A percentile compares a stretch with the other conserved stretches of the same genome.
These are phyloP conservation scores for Skeletonema costatum DNA, from an alignment of 108 stramenopile species.

Conservation along the genomic window DNA sequence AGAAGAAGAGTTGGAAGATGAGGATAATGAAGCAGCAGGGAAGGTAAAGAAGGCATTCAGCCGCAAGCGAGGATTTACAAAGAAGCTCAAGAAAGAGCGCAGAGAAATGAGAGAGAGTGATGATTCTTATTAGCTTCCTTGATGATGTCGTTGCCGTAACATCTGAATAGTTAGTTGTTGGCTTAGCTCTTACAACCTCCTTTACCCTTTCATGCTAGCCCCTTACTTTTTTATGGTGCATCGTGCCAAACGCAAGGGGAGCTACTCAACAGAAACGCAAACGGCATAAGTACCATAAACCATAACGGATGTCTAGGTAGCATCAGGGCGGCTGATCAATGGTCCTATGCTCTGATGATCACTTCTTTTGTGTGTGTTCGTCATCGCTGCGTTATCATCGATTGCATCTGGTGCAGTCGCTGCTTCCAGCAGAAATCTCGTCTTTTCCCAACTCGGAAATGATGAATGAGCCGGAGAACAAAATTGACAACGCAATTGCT, in stretches of 20 bases:
- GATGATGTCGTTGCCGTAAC: no score
- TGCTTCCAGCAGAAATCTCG: not conserved
- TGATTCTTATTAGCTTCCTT: not conserved
- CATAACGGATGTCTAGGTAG: no score
- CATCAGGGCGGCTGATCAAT: no score
- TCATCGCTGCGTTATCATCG: not conserved
- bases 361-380: not conserved
- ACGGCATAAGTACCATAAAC: no score
- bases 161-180: no score
- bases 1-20: slow-evolving; percentile 59
- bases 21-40: slow-evolving; percentile 37
- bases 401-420: not conserved
- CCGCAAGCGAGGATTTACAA: slow-evolving; percentile 85
- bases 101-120: slow-evolving; percentile 26
- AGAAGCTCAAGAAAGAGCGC: slow-evolving; percentile 82
- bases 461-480: no score
- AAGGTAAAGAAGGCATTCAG: slow-evolving; percentile 85
- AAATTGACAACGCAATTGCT: no score
- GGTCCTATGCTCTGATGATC: not conserved
- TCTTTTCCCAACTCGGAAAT: not conserved
- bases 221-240: no score
- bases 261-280: no score
- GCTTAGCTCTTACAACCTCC: no score
- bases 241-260: no score
- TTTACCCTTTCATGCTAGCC: no score